Conservation (phyloP, 2,329 filamentous ascomycete genomes). For the Trichoderma sp. region DNA sequence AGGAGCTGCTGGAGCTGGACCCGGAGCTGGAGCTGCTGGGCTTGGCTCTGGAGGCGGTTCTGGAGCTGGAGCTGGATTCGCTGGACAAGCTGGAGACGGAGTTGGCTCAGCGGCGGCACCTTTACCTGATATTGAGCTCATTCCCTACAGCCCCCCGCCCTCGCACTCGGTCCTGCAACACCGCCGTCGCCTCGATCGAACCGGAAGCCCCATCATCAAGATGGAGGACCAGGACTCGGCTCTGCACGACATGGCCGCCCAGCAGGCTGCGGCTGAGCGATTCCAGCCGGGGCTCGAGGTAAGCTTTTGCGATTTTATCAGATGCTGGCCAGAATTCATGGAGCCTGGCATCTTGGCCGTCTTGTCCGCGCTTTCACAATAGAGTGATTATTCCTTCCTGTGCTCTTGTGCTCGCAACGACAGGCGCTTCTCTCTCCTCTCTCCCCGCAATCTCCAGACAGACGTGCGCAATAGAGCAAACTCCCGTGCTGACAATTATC, state of each 20-base stretch:
- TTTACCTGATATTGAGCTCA: conserved; percentile 2
- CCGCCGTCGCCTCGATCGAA: conserved; percentile 31
- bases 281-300: conserved; percentile 62
- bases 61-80: conserved; percentile 1
- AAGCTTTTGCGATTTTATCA: conserved; percentile 34
- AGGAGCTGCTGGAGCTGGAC: not conserved
- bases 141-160: conserved; percentile 21
- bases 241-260: conserved; percentile 55
- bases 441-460: not conserved
- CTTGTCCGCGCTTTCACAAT: not conserved
- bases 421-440: not conserved
- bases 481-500: not conserved
- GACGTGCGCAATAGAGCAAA: not conserved
- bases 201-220: conserved; percentile 32
- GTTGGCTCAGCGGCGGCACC: conserved; percentile 15
- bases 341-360: not conserved
- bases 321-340: not conserved
- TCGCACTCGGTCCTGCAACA: conserved; percentile 17
- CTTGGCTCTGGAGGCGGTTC: no score
- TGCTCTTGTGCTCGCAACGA: not conserved
- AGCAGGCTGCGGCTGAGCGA: conserved; percentile 62
- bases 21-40: not conserved
- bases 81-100: conserved; percentile 8
- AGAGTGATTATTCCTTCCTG: no score
- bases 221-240: conserved; percentile 42